Conservation (phyloP, 257 asterid species). For the Linaria vulgaris region DNA sequence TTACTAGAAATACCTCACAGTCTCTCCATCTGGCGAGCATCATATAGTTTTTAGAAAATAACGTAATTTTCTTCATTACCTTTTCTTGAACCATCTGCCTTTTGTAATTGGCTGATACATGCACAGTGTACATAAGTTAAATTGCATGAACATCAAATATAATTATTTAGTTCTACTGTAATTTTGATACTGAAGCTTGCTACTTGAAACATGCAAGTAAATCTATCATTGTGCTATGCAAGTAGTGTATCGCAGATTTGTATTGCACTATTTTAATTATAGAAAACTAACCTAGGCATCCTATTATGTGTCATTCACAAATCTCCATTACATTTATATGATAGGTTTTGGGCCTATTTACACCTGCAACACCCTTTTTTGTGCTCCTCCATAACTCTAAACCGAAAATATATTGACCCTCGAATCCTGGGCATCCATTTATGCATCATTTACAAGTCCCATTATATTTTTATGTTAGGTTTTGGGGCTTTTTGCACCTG, state of each 20-base stretch:
- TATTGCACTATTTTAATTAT: slow-evolving; percentile 1
- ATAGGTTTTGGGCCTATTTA: not conserved
- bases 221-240: not conserved
- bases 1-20: not conserved
- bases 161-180: no score
- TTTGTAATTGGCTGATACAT: no score
- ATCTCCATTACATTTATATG: not conserved
- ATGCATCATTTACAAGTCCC: not conserved
- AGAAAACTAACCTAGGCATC: not conserved
- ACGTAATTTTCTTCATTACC: no score
- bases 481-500: not conserved
- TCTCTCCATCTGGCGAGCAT: slow-evolving; percentile 2
- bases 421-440: not conserved
- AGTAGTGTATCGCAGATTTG: not conserved
- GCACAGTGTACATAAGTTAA: no score
- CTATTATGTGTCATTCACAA: not conserved
- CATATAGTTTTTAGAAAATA: not conserved
- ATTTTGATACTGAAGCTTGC: no score
- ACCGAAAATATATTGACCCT: no score
- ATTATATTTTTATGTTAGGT: not conserved
- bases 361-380: not conserved
- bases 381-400: not conserved
- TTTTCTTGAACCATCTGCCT: no score
- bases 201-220: no score
- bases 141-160: no score